Evolutionary conservation across 129 eudicot species (phyloP), one percentile per base, ranked within the genome.

Genomic region (Tagetes erecta): DNA sequence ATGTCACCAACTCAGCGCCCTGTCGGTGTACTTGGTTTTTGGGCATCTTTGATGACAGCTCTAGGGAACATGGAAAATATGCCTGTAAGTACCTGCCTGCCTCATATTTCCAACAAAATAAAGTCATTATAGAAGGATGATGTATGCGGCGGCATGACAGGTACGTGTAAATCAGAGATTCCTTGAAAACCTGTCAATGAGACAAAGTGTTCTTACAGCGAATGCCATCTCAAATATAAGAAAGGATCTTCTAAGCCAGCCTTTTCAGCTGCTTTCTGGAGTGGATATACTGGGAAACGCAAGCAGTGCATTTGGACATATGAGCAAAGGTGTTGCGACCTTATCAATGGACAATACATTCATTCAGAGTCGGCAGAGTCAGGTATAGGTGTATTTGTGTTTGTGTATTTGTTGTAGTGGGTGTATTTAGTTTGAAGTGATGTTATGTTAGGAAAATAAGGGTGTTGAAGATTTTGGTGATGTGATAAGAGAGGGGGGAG

Each of bases 311-410:
- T 93, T 95, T 83, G 99, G 97, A 66, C 99, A 95, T 70, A 95
- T 91, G 99, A 91, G 97, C 83, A 95, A 88, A 87, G 99, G 99
- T 80, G 99, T 95, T 68, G 99, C 99, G 44, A 97, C 99, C 57
- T 81, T 95, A 78, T 91, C 99, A 49, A 91, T 91, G 99, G 99
- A 95, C 82, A 91, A 88, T 75, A 95, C 91, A 64, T 95, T 95
- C 73, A 95, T 95, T 73, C 99, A 95, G 80, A 82, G 99, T 83
- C 93, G 97, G 62, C 97, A 88, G 76, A 87, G 87, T 82, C 93
- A 95, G 92, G 98, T 90, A 72, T 35, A 13, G 51, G 14, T 44
- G 11, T 62, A 60, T 60, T 60, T 42, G 13, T n/a, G 10, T 11
- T 36, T 11, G 2, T 50, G 37, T 65, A 20, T 20, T 20, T 20